Conservation (phyloP, 2,329 filamentous ascomycete species). For the Blastomyces silverae region DNA sequence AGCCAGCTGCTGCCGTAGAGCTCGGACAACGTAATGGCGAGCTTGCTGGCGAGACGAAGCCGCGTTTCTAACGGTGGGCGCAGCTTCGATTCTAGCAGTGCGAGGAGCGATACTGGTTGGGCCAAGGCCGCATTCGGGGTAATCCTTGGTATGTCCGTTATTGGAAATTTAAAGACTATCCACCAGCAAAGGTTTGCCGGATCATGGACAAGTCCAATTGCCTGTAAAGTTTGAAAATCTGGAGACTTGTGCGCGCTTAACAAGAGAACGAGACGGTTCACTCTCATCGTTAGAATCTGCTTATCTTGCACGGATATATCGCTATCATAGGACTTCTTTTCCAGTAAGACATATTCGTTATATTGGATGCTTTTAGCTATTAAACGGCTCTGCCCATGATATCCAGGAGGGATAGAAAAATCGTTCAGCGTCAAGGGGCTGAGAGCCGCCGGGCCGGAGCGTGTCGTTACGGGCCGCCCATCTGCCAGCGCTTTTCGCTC, state of each 20-base stretch:
- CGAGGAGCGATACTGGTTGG: constrained; percentile 6
- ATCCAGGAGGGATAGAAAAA: constrained; percentile 2
- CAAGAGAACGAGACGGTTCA: constrained; percentile 7
- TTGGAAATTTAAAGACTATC: constrained; percentile 11
- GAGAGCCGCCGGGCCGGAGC: not conserved
- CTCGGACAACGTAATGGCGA: constrained; percentile 6
- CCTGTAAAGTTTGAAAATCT: constrained; percentile 3
- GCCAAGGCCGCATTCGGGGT: not conserved
- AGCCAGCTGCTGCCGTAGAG: constrained; percentile 11
- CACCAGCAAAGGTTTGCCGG: constrained; percentile 11
- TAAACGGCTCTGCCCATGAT: not conserved
- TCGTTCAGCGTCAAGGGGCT: constrained; percentile 1
- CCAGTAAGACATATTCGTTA: constrained; percentile 6
- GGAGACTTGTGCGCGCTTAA: not conserved
- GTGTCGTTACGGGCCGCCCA: not conserved
- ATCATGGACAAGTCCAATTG: constrained; percentile 11
- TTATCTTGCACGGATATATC: constrained; percentile 8
- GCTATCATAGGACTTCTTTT: constrained; percentile 8
- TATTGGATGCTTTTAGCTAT: not conserved
- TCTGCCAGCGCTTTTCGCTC: constrained; percentile 9
- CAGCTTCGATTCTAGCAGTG: constrained; percentile 5
- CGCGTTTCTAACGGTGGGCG: constrained; percentile 8
- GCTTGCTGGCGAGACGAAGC: constrained; percentile 4
- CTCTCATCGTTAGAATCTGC: constrained; percentile 8
- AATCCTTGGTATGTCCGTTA: not conserved